phyloP scores from a whole-genome alignment of 1,284 basidiomycete genomes.

The Wolfiporia cocos region DNA sequence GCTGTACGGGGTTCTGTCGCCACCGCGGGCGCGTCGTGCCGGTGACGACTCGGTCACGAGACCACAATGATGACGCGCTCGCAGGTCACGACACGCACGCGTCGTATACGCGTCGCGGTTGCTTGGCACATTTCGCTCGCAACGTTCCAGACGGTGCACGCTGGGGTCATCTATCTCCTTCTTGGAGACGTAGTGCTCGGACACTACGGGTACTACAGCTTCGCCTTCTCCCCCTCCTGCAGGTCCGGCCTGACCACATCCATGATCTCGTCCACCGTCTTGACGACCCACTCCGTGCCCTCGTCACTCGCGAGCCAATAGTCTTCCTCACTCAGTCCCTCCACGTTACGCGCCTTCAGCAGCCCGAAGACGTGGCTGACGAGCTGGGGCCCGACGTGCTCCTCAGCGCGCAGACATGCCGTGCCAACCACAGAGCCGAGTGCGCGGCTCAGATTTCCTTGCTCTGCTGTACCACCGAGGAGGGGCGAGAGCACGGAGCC shows the following conservation, averaged over 20 bases:
- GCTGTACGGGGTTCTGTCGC: background rate
- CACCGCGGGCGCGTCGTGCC: background rate
- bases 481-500: conserved; percentile 81
- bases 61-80: background rate
- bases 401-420: conserved; percentile 87
- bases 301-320: conserved; percentile 86
- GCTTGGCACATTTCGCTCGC: no score
- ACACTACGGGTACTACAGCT: no score
- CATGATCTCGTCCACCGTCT: conserved; percentile 77
- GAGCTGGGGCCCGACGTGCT: conserved; percentile 86
- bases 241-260: conserved; percentile 61
- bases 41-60: background rate
- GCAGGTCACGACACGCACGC: background rate
- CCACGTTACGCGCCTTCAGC: conserved; percentile 69
- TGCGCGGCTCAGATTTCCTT: conserved; percentile 82
- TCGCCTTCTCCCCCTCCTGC: no score
- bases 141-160: no score
- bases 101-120: no score
- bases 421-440: conserved; percentile 87
- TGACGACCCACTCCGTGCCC: conserved; percentile 89
- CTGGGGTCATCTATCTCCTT: no score
- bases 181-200: no score
- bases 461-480: conserved; percentile 48
- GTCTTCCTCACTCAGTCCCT: conserved; percentile 66
- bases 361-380: conserved; percentile 92